Evolutionary conservation across 345 rosid genomes (phyloP), one percentile per base, ranked within the genome.

Genomic region (Sisymbrium irio): DNA sequence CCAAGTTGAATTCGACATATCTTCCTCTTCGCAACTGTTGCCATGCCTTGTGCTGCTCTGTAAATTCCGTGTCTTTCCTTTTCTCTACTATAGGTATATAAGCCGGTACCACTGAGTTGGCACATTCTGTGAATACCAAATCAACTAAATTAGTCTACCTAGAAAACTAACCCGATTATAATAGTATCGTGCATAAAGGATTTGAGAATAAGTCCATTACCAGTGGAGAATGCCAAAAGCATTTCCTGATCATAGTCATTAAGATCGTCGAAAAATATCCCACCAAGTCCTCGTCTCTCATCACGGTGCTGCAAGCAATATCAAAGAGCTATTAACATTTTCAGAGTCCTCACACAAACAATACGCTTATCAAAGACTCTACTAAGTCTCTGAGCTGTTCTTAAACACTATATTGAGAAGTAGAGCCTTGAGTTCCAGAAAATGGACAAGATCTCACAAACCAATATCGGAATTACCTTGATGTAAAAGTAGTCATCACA

Each of bases 231-330:
- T 37, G 88, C 76, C 65, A 95, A 91, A 73, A 92, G 97, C 97
- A 92, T 95, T 73, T 92, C 99, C 55, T 90, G 97, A 82, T 92
- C 96, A 36, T 84, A 82, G 66, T 89, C 89, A 78, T 92, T 90
- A 69, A 95, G 86, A 82, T 95, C 99, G 81, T 95, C 99, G 76
- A 95, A 95, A 82, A 95, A 95, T 59, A 95, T 86, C 50, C 99
- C 99, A 55, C 99, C 99, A 73, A 95, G 96, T 67, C 99, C 97
- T 80, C 97, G 83, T 65, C 99, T 85, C 85, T 95, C 99, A 62
- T 64, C 86, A 59, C 96, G 90, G 67, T 95, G 99, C 99, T 95
- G 84, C 78, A 91, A 62, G 39, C 72, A 39, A 57, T 27, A 62
- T 64, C 53, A 47, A 56, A 51, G 14, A 53, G 9, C 50, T 47